Evolutionary conservation across 768 basidiomycete species (phyloP), one percentile per base, ranked within the genome.

Genomic region (Pleurotus ostreatus): DNA sequence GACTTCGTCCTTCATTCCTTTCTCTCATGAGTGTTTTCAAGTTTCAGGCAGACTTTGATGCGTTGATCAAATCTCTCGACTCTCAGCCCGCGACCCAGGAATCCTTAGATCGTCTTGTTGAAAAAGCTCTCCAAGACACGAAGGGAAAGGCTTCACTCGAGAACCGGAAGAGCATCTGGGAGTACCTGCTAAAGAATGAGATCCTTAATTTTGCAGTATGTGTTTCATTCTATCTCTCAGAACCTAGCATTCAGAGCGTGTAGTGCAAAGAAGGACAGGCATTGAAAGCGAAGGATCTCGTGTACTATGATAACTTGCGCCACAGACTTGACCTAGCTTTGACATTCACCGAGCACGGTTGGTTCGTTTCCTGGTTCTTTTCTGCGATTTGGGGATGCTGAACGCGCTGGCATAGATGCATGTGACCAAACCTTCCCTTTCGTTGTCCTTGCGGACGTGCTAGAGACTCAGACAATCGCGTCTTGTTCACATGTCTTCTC

Each of bases 401-500:
- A 34, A 9, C 9, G 30, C 11, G 30, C 9, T 34, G 30, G 0
- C 0, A 34, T 9, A 91, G 90, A 91, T 63, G 87, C 84, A n/a
- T 89, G 86, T 62, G 92, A 94, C 59, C 76, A 79, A 40, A 79
- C 79, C 1, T 85, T 92, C 59, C 85, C 91, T 1, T 85, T 94
- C 59, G 75, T 74, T 34, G 76, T 89, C 12, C 79, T 94, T 1
- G 87, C 92, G 65, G 91, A 93, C 63, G 76, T 95, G 16, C 74
- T 95, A 49, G 93, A 95, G 68, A 85, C 83, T 0, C 91, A 94
- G 60, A 94, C 93, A 5, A 88, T 95, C 59, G 69, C 76, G 1
- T 92, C 90, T 15, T 94, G 93, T 65, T 90, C 90, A 8, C 85
- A 89, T 60, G 83, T 95, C 20, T 93, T 94, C 71, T 85, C 86